Conservation (phyloP, 768 basidiomycete genomes). For the Mycena polygramma region DNA sequence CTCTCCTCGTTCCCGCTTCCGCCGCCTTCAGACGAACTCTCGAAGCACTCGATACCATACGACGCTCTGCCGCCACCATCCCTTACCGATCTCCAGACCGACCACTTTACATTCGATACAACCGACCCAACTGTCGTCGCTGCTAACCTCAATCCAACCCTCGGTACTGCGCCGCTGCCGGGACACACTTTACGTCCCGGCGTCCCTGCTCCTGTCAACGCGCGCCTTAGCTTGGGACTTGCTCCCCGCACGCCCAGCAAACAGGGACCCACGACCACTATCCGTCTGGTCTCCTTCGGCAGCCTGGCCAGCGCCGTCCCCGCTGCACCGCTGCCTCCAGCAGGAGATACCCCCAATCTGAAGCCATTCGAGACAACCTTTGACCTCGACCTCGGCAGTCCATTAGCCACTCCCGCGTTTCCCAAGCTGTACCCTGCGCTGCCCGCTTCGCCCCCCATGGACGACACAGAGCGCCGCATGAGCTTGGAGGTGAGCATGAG, state of each 20-base stretch:
- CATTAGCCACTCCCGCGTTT: constrained; percentile 44
- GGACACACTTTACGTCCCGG: constrained; percentile 72
- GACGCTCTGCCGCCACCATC: constrained; percentile 52
- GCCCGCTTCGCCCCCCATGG: constrained; percentile 31
- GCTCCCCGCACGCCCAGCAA: constrained; percentile 53
- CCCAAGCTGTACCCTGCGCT: constrained; percentile 30
- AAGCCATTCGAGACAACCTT: constrained; percentile 76
- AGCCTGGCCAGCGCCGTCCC: constrained; percentile 42
- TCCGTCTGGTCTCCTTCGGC: constrained; percentile 61
- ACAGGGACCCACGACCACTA: constrained; percentile 63
- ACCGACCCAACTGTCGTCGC: constrained; percentile 39
- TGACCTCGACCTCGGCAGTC: constrained; percentile 75
- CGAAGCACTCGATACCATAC: constrained; percentile 58
- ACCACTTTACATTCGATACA: constrained; percentile 61
- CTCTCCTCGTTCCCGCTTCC: constrained; percentile 36
- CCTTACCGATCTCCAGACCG: constrained; percentile 54
- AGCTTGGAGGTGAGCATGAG: constrained; percentile 32
- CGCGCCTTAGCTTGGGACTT: constrained; percentile 71
- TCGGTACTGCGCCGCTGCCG: constrained; percentile 64
- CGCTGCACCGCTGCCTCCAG: constrained; percentile 37
- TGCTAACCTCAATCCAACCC: constrained; percentile 46
- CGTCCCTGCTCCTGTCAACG: constrained; percentile 69
- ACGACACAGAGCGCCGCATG: constrained; percentile 33
- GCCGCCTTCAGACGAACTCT: constrained; percentile 51
- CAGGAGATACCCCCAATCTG: constrained; percentile 68